These are phyloP conservation scores for Ogataea angusta DNA, from an alignment of 805 yeast species.

Conservation along the genomic window DNA sequence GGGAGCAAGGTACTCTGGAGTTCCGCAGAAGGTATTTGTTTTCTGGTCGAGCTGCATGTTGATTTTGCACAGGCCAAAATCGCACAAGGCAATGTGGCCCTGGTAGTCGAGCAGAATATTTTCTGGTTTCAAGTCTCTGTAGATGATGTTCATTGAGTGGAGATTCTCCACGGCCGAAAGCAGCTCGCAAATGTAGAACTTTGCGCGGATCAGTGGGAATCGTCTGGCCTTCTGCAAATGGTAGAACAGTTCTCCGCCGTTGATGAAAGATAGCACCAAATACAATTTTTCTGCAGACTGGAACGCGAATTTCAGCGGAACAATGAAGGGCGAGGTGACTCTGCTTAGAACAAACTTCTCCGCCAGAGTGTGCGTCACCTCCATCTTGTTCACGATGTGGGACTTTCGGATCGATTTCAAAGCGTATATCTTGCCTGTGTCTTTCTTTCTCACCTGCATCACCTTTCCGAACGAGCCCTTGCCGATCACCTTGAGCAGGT, in stretches of 20 bases:
- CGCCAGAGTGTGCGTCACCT: constrained; percentile 93
- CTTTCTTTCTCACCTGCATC: constrained; percentile 96
- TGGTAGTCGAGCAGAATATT: constrained; percentile 91
- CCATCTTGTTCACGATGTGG: constrained; percentile 89
- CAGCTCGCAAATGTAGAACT: constrained; percentile 92
- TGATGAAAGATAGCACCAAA: constrained; percentile 85
- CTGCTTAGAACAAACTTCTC: constrained; percentile 94
- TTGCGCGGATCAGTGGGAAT: constrained; percentile 82
- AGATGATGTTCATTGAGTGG: constrained; percentile 88
- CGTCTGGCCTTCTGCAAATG: constrained; percentile 90
- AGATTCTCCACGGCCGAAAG: constrained; percentile 89
- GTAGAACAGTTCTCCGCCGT: constrained; percentile 95
- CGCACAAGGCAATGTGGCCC: constrained; percentile 97
- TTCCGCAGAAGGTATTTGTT: constrained; percentile 91
- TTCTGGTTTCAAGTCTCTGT: constrained; percentile 95
- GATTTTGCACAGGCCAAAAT: constrained; percentile 93
- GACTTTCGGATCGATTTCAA: constrained; percentile 90
- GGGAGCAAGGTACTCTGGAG: constrained; percentile 97
- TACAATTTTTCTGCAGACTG: constrained; percentile 96
- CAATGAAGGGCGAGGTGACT: constrained; percentile 92
- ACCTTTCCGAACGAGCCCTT: constrained; percentile 98
- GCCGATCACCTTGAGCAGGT: constrained; percentile 89
- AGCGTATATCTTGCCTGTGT: constrained; percentile 92
- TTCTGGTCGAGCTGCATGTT: constrained; percentile 90
- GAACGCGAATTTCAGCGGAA: constrained; percentile 92